phyloP scores from a whole-genome alignment of 2,329 filamentous ascomycete species.

The Aspergillus clavatus region DNA sequence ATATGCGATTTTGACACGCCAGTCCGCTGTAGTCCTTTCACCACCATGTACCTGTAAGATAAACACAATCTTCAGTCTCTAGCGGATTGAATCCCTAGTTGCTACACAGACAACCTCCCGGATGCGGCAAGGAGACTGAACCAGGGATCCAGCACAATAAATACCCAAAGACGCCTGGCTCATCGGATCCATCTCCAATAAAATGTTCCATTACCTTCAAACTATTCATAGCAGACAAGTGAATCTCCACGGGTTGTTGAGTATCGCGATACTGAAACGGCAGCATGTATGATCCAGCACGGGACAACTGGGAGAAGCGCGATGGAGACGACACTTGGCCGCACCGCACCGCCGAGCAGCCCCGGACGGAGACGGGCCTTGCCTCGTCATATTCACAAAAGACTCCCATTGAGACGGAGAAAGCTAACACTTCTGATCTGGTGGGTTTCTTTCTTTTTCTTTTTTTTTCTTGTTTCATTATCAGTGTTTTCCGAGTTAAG shows the following conservation, averaged over 20 bases:
- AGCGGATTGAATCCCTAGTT: not conserved
- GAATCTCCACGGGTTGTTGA: constrained; percentile 1
- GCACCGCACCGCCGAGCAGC: constrained; percentile 1
- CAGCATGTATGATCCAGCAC: constrained; percentile 23
- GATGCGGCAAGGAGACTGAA: constrained; percentile 14
- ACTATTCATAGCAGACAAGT: too few species aligned
- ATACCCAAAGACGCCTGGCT: too few species aligned
- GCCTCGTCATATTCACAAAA: not conserved
- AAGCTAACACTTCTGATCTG: not conserved
- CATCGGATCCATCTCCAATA: too few species aligned
- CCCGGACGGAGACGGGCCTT: not conserved
- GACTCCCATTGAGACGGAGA: not conserved
- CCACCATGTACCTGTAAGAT: too few species aligned
- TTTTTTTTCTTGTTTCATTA: not conserved
- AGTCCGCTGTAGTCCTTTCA: too few species aligned
- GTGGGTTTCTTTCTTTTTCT: not conserved
- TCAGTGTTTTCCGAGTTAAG: not conserved
- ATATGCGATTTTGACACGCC: too few species aligned
- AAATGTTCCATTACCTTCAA: too few species aligned
- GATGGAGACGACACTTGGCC: constrained; percentile 3
- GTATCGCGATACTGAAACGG: constrained; percentile 4
- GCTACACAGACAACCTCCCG: not conserved
- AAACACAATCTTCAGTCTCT: too few species aligned
- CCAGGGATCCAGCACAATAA: constrained; percentile 11
- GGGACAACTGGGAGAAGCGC: constrained; percentile 19